Base-by-base conservation (phyloP, 1,139 yeast genomes). In the Hyphopichia khmerensis region DNA sequence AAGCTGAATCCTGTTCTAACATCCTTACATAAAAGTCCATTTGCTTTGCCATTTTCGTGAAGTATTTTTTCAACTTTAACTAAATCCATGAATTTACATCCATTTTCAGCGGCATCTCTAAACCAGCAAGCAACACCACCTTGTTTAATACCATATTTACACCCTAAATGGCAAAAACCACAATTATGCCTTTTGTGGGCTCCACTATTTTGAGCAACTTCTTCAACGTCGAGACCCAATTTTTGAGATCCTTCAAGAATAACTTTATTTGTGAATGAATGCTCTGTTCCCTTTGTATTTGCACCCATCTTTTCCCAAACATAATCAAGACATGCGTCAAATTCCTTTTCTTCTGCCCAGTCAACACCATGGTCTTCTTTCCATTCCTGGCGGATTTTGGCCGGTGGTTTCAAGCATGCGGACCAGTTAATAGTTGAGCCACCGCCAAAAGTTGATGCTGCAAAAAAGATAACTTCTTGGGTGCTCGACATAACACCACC, bases 351-450 rank as follows among this genome's bases (percentile, higher is more conserved):
- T 3, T 73, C 77, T 31, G 67, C 81, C 71, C 77, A 77, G 15
- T 75, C 76, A 10, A 75, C 64, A 1, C 79, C 80, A 42, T 59
- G 63, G 24, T 72, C 67, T 40, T 71, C 70, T 35, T 69, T 75
- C 82, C 83, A 80, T 51, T 79, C 83, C 39, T 70, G 65, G 42
- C 84, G 70, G 5, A 79, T 79, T 44, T 67, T 69, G 52, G 72
- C 75, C 1, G 81, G 81, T 1, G 84, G 75, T 42, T 64, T 70
- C 45, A 80, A 55, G 48, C 77, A 68, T 11, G 84, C 84, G 13
- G 79, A 72, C 85, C 85, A 80, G 57, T 80, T 80, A 38, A 80
- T 75, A 4, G 84, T 78, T 5, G 80, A 65, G 3, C 84, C 84
- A 8, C 85, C 85, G 6, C 85, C 85, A 47, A 79, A 74, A 1